phyloP scores from a whole-genome alignment of 2,329 filamentous ascomycete genomes.

The Botryotinia globosa region DNA sequence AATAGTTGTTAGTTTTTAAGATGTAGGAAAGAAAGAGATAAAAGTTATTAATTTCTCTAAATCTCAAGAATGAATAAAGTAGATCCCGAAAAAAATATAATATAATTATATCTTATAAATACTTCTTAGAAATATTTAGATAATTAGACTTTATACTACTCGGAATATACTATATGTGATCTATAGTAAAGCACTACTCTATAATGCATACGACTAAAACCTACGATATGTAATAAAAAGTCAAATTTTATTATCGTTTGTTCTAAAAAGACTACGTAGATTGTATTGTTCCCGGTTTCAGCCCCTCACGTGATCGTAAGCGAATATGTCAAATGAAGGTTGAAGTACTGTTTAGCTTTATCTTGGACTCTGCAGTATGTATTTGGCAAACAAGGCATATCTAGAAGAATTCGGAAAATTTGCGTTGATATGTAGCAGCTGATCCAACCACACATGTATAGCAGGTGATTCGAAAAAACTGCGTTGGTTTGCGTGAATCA shows the following conservation, averaged over 20 bases:
- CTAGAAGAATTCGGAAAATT: fast-evolving
- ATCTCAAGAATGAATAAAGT: no score
- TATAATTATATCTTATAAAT: no score
- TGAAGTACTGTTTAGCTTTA: neutral
- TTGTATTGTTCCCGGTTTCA: neutral
- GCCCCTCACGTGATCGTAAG: neutral
- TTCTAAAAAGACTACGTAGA: neutral
- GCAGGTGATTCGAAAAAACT: neutral
- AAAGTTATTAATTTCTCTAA: no score
- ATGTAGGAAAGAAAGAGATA: no score
- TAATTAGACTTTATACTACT: neutral
- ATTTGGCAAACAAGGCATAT: neutral
- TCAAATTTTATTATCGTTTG: neutral
- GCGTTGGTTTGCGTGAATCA: neutral
- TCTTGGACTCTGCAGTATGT: neutral
- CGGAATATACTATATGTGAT: neutral
- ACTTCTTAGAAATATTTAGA: no score
- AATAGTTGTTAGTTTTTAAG: no score
- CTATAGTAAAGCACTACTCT: neutral
- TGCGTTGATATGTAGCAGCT: no score
- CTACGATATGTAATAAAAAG: neutral
- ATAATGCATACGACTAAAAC: neutral
- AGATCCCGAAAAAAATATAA: no score
- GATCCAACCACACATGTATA: neutral
- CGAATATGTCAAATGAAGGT: neutral